Evolutionary conservation across 257 asterid species (phyloP).

Genomic region (Gardenia jasminoides): DNA sequence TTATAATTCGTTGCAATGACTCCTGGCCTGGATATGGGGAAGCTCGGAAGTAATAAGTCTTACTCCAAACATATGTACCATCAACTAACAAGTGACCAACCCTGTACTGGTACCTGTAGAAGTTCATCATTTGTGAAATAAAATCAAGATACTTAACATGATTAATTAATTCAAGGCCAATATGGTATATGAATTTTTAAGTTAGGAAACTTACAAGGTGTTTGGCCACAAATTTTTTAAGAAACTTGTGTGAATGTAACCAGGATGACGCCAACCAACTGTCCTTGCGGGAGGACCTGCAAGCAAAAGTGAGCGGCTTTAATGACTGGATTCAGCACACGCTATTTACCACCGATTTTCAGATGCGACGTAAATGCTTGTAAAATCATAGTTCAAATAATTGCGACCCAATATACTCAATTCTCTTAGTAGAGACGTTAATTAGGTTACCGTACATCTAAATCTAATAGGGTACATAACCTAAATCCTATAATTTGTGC

Average conservation of each 20-base stretch:
- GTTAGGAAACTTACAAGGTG: constrained; percentile 59
- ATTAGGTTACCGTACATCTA: no score
- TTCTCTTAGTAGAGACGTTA: no score
- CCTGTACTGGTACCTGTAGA: constrained; percentile 67
- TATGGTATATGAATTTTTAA: constrained; percentile 91
- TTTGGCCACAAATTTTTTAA: constrained; percentile 87
- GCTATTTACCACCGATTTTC: no score
- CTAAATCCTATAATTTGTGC: no score
- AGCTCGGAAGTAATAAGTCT: constrained; percentile 57
- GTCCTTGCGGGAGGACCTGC: constrained; percentile 89
- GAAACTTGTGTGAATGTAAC: constrained; percentile 89
- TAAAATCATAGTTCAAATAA: no score
- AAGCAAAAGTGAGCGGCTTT: not conserved
- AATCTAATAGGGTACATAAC: no score
- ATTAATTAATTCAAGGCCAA: constrained; percentile 96
- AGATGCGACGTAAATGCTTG: no score
- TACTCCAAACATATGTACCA: constrained; percentile 74
- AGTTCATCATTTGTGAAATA: no score
- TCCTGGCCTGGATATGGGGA: constrained; percentile 90
- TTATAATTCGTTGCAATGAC: constrained; percentile 72
- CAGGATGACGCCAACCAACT: constrained; percentile 99
- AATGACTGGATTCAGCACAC: not conserved
- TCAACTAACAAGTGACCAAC: constrained; percentile 59
- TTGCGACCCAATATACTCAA: no score
- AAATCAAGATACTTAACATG: constrained; percentile 71